phyloP scores from a whole-genome alignment of 768 basidiomycete genomes.

The Pleurotus pulmonarius region DNA sequence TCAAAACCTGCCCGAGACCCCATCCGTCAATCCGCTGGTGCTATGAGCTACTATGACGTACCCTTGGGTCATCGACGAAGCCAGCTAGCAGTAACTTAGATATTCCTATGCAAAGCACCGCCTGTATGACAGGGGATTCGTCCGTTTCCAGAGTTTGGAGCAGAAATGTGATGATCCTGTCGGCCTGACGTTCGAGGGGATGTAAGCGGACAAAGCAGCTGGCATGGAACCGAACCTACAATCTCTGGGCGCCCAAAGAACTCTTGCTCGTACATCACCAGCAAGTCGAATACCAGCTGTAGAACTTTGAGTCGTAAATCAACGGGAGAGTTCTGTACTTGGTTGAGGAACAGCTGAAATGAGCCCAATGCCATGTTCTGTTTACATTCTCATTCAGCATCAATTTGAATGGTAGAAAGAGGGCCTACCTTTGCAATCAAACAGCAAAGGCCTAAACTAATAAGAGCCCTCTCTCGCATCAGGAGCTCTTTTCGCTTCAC shows the following conservation, averaged over 20 bases:
- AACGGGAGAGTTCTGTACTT: slow-evolving; percentile 73
- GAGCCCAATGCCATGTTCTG: slow-evolving; percentile 60
- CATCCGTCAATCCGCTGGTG: neutral
- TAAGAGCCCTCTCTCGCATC: slow-evolving; percentile 76
- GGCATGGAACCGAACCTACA: slow-evolving; percentile 17
- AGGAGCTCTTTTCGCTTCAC: slow-evolving; percentile 84
- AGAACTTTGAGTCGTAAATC: slow-evolving; percentile 75
- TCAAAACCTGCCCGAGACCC: slow-evolving; percentile 18
- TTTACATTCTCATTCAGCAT: too few relatives aligned
- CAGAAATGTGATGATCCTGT: slow-evolving; percentile 43
- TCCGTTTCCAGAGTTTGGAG: slow-evolving; percentile 54
- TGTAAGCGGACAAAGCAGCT: neutral
- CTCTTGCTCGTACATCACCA: slow-evolving; percentile 85
- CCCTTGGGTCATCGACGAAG: slow-evolving; percentile 75
- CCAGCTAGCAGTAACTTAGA: slow-evolving; percentile 88
- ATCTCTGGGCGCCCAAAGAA: slow-evolving; percentile 53
- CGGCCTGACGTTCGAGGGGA: slow-evolving; percentile 23
- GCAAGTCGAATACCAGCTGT: slow-evolving; percentile 84
- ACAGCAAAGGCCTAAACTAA: slow-evolving; percentile 80
- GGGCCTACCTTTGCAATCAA: slow-evolving; percentile 68
- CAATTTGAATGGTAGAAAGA: neutral
- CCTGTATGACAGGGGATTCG: slow-evolving; percentile 71
- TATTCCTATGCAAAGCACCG: slow-evolving; percentile 76
- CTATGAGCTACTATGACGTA: slow-evolving; percentile 22
- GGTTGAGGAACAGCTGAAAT: slow-evolving; percentile 84